Conservation (phyloP, 108 stramenopile genomes). For the Aureococcus anophagefferens region DNA sequence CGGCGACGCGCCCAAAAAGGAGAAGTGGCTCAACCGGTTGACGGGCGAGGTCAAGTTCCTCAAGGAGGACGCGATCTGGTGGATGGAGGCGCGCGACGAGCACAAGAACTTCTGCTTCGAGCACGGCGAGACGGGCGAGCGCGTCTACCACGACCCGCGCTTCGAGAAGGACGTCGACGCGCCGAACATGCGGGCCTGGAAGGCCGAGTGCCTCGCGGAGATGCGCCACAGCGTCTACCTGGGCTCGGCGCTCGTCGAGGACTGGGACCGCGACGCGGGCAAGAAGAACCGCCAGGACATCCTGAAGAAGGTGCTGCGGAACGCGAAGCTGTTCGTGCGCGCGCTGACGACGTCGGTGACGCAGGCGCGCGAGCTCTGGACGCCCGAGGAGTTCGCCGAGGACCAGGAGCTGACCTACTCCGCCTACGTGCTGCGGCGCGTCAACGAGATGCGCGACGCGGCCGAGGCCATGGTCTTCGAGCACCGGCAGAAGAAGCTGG, state of each 20-base stretch:
- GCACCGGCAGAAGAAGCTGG: no score
- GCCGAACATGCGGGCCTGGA: not conserved
- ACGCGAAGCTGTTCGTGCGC: not conserved
- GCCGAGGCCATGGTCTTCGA: no score
- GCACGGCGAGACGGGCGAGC: not conserved
- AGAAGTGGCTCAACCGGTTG: not conserved
- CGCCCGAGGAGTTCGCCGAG: not conserved
- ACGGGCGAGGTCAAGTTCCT: not conserved
- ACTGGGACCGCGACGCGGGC: not conserved
- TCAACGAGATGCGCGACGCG: no score
- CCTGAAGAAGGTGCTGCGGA: not conserved
- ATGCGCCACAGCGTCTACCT: not conserved
- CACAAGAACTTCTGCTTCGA: not conserved
- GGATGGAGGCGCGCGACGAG: not conserved
- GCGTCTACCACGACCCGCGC: not conserved
- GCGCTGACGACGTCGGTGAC: not conserved
- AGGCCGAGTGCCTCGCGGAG: not conserved
- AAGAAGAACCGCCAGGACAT: not conserved
- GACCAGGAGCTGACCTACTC: not conserved
- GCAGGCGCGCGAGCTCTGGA: not conserved
- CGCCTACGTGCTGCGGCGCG: no score
- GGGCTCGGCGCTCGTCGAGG: not conserved
- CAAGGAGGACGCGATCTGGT: not conserved
- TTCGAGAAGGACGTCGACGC: not conserved
- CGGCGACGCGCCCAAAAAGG: not conserved